A percentile compares a stretch with the other conserved stretches of the same genome.
Conservation (phyloP, 2,329 filamentous ascomycete species). For the Coniella vitis region DNA sequence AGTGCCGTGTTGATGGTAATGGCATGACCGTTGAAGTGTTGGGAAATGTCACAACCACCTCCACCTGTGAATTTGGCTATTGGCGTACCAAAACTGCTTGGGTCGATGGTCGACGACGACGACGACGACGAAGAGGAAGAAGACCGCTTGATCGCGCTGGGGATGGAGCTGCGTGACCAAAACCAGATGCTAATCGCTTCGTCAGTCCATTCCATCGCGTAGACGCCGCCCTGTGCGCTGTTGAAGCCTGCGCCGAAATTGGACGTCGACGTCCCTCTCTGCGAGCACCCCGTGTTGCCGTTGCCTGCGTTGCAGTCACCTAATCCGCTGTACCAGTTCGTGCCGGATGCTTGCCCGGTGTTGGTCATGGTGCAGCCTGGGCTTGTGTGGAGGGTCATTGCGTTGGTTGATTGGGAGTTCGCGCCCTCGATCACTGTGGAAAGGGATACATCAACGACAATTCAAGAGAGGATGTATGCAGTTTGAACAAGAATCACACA, state of each 20-base stretch:
- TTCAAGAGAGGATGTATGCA: no score
- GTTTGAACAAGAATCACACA: no score
- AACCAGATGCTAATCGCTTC: constrained; percentile 71
- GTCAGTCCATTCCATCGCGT: constrained; percentile 70
- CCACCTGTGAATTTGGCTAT: constrained; percentile 59
- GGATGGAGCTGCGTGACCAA: constrained; percentile 54
- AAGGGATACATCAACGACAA: no score
- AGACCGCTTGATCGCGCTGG: constrained; percentile 4
- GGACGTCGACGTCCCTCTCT: constrained; percentile 41
- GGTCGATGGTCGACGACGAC: constrained; percentile 49
- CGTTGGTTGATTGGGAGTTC: constrained; percentile 52
- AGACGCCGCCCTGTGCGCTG: constrained; percentile 59
- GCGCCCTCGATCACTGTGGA: constrained; percentile 61
- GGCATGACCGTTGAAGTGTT: constrained; percentile 63
- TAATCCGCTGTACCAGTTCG: constrained; percentile 19
- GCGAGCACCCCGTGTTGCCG: constrained; percentile 51
- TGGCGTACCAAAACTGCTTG: constrained; percentile 60
- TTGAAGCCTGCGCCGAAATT: constrained; percentile 69
- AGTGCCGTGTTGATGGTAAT: constrained; percentile 52
- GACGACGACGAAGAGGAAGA: neutral
- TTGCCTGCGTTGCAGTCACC: constrained; percentile 49
- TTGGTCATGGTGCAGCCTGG: constrained; percentile 51
- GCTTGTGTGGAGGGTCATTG: constrained; percentile 62
- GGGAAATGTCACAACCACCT: constrained; percentile 59
- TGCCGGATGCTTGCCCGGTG: constrained; percentile 33